Percentiles rank a stretch among this genome's conserved stretches.
phyloP scores from a whole-genome alignment of 2,329 filamentous ascomycete species.

The Dryadomyces quercus-mongolicae region DNA sequence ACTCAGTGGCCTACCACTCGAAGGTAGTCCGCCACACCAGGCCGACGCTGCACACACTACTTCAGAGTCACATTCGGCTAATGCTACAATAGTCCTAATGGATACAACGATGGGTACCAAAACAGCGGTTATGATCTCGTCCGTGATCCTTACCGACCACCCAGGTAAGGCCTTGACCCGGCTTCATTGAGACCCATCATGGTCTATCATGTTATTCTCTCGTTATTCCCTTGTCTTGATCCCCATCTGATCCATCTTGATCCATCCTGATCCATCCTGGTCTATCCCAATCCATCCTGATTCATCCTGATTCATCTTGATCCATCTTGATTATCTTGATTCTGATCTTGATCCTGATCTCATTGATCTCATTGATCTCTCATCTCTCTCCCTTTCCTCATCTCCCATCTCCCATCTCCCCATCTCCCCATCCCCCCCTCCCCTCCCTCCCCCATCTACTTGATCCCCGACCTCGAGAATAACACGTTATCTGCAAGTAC shows the following conservation, averaged over 20 bases:
- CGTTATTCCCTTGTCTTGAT: no score
- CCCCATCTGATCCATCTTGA: background rate
- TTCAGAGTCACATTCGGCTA: conserved; percentile 4
- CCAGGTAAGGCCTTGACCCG: conserved; percentile 18
- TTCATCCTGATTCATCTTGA: background rate
- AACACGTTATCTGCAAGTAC: conserved; percentile 22
- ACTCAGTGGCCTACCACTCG: conserved; percentile 8
- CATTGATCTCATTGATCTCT: background rate
- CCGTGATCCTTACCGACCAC: conserved; percentile 16
- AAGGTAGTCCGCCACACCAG: conserved; percentile 2
- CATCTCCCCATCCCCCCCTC: no score
- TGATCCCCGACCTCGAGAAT: no score
- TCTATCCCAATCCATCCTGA: background rate
- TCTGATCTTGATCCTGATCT: background rate
- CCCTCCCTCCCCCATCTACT: no score
- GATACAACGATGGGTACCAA: conserved; percentile 22
- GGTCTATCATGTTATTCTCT: no score
- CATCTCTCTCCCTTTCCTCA: background rate
- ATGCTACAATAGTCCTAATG: conserved; percentile 16
- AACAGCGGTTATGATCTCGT: conserved; percentile 20
- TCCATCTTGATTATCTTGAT: background rate
- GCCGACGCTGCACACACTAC: background rate
- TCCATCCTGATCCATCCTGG: background rate
- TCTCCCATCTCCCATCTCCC: background rate
- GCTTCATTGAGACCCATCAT: no score